Percentiles rank a stretch among this genome's conserved stretches.
Conservation (phyloP, 805 yeast genomes). For the Komagataella phaffii region DNA sequence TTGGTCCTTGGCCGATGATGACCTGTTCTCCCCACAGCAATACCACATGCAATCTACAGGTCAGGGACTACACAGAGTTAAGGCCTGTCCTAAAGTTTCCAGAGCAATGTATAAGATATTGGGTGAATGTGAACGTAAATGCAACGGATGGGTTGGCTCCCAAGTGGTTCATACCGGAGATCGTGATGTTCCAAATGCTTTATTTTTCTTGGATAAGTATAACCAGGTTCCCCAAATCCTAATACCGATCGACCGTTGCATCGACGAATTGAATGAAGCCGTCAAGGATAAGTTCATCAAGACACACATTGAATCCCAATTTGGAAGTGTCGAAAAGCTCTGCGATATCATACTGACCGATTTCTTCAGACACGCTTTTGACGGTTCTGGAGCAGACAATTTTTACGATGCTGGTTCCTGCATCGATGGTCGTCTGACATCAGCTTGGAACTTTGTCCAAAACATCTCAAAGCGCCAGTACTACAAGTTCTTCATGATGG, state of each 20-base stretch:
- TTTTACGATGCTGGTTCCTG: slow-evolving; percentile 78
- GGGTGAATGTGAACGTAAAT: slow-evolving; percentile 51
- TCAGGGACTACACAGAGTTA: slow-evolving; percentile 69
- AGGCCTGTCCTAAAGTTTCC: slow-evolving; percentile 56
- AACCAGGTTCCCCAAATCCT: slow-evolving; percentile 68
- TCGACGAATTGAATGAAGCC: slow-evolving; percentile 40
- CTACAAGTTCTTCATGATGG: slow-evolving; percentile 41
- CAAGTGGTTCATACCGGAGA: slow-evolving; percentile 75
- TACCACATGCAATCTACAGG: slow-evolving; percentile 63
- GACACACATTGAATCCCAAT: slow-evolving; percentile 43
- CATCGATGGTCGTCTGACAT: slow-evolving; percentile 70
- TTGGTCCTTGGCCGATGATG: slow-evolving; percentile 70
- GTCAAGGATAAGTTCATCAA: slow-evolving; percentile 32
- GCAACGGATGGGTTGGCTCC: slow-evolving; percentile 63
- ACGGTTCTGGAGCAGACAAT: slow-evolving; percentile 77
- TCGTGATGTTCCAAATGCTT: slow-evolving; percentile 72
- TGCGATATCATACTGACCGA: slow-evolving; percentile 32
- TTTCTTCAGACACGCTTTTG: slow-evolving; percentile 48
- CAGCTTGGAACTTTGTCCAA: slow-evolving; percentile 79
- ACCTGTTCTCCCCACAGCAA: slow-evolving; percentile 39
- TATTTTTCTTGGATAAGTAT: slow-evolving; percentile 69
- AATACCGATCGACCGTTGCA: slow-evolving; percentile 54
- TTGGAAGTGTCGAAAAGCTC: slow-evolving; percentile 39
- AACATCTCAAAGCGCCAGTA: slow-evolving; percentile 55
- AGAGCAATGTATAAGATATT: slow-evolving; percentile 61